Evolutionary conservation across 2,329 filamentous ascomycete species (phyloP), one percentile per base, ranked within the genome.

Genomic region (Dothistroma septosporum): DNA sequence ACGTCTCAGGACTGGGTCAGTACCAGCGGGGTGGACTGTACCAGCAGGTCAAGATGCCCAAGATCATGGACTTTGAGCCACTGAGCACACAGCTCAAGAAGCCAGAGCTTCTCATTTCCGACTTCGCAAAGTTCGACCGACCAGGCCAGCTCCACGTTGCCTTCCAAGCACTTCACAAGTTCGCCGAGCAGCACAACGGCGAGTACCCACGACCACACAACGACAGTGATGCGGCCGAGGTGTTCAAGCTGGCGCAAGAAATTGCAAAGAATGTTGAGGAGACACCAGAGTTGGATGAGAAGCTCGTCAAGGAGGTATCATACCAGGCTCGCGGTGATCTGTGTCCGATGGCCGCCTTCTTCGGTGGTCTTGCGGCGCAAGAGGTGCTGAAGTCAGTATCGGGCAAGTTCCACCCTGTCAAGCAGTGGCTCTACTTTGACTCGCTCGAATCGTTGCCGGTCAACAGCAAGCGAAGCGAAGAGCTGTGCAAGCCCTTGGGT

Each of bases 41-140:
- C 76, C 88, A 90, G 44, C 94, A 99, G 76, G 94, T 97, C 76
- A 99, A 97, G 83, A 97, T 97, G 93, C 94, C 94, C 55, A 96
- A 94, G 79, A 85, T 91, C 58, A 78, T 97, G 70, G 85, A 94
- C 74, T 99, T 97, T 78, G 90, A 96, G 79, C 82, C 86, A 46
- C 85, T 97, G 60, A 87, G 87, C 47, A 79, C 85, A 56, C 85
- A 96, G 62, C 77, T 97, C 59, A 91, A 91, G 76, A 89, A 91
- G 60, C 94, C 94, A 2, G 93, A 97, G 70, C 86, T 95, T 65
- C 78, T 97, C 71, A 85, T 96, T 62, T 96, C 94, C 22, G 94
- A 99, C 75, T 99, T 92, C 73, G 94, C 94, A 77, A 99, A 99
- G 77, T 97, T 97, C 68, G 94, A 97, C 76, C 89, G 94, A 50